A percentile compares a stretch with the other conserved stretches of the same genome.
Evolutionary conservation across 2,329 filamentous ascomycete genomes (phyloP).

Genomic region (Alternaria arborescens): DNA sequence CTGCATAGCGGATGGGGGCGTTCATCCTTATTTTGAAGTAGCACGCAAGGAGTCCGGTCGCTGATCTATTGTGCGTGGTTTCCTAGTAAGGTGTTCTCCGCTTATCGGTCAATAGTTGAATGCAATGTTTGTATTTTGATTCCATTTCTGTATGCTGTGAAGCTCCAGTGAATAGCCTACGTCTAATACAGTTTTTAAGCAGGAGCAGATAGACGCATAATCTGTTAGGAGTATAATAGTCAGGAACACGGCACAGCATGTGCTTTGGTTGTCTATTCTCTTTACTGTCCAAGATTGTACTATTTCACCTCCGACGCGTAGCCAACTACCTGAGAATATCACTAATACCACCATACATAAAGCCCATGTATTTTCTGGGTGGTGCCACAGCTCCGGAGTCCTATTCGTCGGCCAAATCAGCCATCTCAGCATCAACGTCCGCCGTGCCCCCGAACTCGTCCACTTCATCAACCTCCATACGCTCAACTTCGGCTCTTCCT

Average conservation of each 20-base stretch:
- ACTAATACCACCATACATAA: neutral
- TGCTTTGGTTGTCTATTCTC: neutral
- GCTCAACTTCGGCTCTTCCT: conserved; percentile 38
- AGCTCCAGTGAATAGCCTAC: no score
- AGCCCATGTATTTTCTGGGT: neutral
- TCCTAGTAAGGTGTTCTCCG: conserved; percentile 7
- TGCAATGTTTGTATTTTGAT: neutral
- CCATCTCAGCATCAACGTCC: conserved; percentile 50
- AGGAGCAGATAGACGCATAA: neutral
- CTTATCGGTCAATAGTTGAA: conserved; percentile 1
- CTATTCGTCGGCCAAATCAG: conserved; percentile 35
- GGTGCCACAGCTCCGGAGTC: neutral
- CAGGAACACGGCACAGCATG: neutral
- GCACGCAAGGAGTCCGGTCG: conserved; percentile 12
- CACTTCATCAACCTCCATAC: conserved; percentile 25
- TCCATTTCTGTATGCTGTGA: neutral
- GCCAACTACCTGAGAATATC: neutral
- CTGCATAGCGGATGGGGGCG: neutral
- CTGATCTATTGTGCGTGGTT: conserved; percentile 3
- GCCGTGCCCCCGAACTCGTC: conserved; percentile 47
- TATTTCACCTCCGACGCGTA: neutral
- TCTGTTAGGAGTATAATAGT: neutral
- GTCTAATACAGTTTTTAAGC: neutral
- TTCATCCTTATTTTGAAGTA: neutral
- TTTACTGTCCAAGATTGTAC: neutral